Evolutionary conservation across 2,329 filamentous ascomycete species (phyloP).

Genomic region (Pseudogymnoascus sp.): DNA sequence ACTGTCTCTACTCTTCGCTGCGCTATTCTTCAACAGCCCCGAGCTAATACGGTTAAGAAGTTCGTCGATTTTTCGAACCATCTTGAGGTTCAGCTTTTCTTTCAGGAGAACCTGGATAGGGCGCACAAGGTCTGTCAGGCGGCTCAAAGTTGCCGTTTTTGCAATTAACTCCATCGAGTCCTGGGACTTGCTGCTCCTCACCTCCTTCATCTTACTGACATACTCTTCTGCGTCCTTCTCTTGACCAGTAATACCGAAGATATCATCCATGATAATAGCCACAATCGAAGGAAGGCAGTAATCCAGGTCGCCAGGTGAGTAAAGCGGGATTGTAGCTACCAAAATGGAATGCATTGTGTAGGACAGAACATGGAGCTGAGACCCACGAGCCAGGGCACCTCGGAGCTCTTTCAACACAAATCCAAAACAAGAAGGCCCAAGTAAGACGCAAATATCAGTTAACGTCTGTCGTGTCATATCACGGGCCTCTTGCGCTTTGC

Average conservation of each 20-base stretch:
- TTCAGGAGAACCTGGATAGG: constrained; percentile 73
- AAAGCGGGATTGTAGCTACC: constrained; percentile 63
- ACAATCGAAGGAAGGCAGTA: constrained; percentile 77
- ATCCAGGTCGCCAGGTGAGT: constrained; percentile 77
- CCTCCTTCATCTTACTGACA: constrained; percentile 89
- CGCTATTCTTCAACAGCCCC: constrained; percentile 75
- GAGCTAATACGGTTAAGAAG: constrained; percentile 75
- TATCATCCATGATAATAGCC: constrained; percentile 90
- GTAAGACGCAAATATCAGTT: constrained; percentile 70
- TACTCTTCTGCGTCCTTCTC: constrained; percentile 98
- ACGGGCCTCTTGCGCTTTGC: constrained; percentile 78
- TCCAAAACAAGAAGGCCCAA: constrained; percentile 77
- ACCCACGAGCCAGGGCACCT: constrained; percentile 74
- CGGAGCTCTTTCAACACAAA: constrained; percentile 91
- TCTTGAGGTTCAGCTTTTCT: constrained; percentile 76
- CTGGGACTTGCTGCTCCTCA: constrained; percentile 96
- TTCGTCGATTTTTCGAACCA: constrained; percentile 85
- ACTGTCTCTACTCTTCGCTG: constrained; percentile 70
- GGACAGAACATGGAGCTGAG: constrained; percentile 89
- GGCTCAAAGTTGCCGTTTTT: constrained; percentile 67
- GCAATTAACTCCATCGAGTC: constrained; percentile 94
- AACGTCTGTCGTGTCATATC: constrained; percentile 88
- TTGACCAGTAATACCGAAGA: constrained; percentile 84
- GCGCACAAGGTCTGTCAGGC: constrained; percentile 66
- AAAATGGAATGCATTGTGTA: constrained; percentile 92